A percentile compares a stretch with the other conserved stretches of the same genome.
These are phyloP conservation scores for Tarenaya hassleriana DNA, from an alignment of 345 rosid genomes.

Conservation along the genomic window DNA sequence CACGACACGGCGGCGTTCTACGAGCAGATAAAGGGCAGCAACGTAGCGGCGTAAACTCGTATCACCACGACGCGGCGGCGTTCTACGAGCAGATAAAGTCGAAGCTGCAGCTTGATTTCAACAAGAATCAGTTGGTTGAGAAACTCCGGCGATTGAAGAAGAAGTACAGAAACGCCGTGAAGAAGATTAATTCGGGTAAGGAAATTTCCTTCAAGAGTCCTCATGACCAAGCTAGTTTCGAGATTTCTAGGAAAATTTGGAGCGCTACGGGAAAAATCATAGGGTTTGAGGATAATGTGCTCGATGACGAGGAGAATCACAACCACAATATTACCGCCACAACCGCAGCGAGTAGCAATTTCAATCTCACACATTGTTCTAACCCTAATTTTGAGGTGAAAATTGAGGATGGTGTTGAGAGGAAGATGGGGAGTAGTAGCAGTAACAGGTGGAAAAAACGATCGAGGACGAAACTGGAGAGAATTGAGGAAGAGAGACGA, in stretches of 20 bases:
- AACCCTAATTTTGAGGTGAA: constrained; percentile 28
- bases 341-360: too few species aligned
- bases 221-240: constrained; percentile 92
- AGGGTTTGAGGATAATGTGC: constrained; percentile 45
- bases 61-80: constrained; percentile 78
- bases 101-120: constrained; percentile 90
- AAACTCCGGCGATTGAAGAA: constrained; percentile 87
- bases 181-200: constrained; percentile 74
- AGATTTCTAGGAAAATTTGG: constrained; percentile 97
- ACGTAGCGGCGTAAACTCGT: constrained; percentile 46
- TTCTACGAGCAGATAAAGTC: constrained; percentile 93
- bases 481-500: constrained; percentile 66
- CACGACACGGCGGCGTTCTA: constrained; percentile 86
- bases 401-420: constrained; percentile 41
- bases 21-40: constrained; percentile 66
- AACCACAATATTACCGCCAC: constrained; percentile 19
- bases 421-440: constrained; percentile 29
- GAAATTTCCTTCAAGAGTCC: constrained; percentile 77
- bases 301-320: constrained; percentile 71
- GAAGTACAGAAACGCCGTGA: constrained; percentile 76
- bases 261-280: constrained; percentile 31
- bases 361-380: too few species aligned
- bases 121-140: constrained; percentile 96
- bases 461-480: constrained; percentile 35
- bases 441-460: constrained; percentile 45